These are phyloP conservation scores for Asclepias syriaca DNA, from an alignment of 257 asterid genomes.

Conservation along the genomic window DNA sequence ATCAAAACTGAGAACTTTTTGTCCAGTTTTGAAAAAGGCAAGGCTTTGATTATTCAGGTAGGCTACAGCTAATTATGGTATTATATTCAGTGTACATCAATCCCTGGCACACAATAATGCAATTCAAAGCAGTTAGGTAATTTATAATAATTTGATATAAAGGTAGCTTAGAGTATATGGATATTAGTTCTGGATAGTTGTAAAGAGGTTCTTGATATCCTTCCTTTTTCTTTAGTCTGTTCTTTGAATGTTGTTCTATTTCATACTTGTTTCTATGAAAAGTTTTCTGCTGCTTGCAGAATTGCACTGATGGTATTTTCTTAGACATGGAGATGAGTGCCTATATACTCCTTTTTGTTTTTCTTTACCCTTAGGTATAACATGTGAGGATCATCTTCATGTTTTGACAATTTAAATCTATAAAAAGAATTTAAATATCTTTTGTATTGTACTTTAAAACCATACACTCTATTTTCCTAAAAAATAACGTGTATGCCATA, in stretches of 20 bases:
- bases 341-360: background rate
- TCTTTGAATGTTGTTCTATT: background rate
- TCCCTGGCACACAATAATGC: background rate
- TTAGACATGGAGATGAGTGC: background rate
- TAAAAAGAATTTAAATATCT: background rate
- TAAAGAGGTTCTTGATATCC: background rate
- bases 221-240: background rate
- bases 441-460: background rate
- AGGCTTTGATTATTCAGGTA: slow-evolving; percentile 85
- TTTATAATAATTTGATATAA: background rate
- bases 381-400: background rate
- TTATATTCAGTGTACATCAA: slow-evolving; percentile 10
- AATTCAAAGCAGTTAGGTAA: background rate
- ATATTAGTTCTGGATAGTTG: background rate
- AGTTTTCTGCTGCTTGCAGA: background rate
- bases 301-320: background rate
- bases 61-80: background rate
- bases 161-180: background rate
- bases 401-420: background rate
- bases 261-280: background rate
- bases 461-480: background rate
- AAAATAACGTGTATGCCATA: background rate
- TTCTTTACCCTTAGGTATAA: background rate
- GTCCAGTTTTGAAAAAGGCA: slow-evolving; percentile 55
- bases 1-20: slow-evolving; percentile 52